Percentiles rank a stretch among this genome's conserved stretches.
Conservation (phyloP, 495 filamentous ascomycete species). For the Podospora tetraspora region DNA sequence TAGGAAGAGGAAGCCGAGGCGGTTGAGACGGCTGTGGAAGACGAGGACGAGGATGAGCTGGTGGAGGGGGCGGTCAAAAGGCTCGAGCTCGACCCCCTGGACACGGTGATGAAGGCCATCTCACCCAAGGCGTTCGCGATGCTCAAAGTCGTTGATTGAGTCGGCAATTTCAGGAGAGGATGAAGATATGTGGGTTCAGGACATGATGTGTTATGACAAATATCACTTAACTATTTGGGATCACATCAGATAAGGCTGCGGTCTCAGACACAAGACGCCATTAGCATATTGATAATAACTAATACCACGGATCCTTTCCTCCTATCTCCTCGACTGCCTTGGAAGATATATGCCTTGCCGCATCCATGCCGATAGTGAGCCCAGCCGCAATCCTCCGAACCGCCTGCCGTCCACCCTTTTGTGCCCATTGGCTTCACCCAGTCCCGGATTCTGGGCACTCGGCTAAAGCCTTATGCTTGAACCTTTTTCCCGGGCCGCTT, state of each 20-base stretch:
- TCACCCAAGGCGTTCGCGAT: conserved; percentile 39
- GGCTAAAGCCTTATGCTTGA: not conserved
- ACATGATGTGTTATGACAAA: not conserved
- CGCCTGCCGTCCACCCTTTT: not conserved
- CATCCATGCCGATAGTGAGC: not conserved
- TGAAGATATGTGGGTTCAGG: no score
- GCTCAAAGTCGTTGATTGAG: conserved; percentile 39
- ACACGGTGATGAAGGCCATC: conserved; percentile 38
- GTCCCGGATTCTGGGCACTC: not conserved
- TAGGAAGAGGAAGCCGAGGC: conserved; percentile 33
- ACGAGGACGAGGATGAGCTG: conserved; percentile 31
- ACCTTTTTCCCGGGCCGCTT: not conserved
- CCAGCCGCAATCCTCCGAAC: not conserved
- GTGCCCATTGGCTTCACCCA: not conserved
- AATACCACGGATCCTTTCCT: not conserved
- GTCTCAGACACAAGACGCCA: not conserved
- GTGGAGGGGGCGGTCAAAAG: conserved; percentile 16
- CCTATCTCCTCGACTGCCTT: not conserved
- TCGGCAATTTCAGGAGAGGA: not conserved
- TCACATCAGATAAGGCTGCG: not conserved
- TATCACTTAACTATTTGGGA: not conserved
- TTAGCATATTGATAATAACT: not conserved
- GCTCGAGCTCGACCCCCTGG: conserved; percentile 32
- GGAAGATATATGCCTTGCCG: not conserved
- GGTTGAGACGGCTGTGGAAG: conserved; percentile 17